Percentiles rank a stretch among this genome's conserved stretches.
Conservation (phyloP, 495 filamentous ascomycete species). For the Xylaria castorea region DNA sequence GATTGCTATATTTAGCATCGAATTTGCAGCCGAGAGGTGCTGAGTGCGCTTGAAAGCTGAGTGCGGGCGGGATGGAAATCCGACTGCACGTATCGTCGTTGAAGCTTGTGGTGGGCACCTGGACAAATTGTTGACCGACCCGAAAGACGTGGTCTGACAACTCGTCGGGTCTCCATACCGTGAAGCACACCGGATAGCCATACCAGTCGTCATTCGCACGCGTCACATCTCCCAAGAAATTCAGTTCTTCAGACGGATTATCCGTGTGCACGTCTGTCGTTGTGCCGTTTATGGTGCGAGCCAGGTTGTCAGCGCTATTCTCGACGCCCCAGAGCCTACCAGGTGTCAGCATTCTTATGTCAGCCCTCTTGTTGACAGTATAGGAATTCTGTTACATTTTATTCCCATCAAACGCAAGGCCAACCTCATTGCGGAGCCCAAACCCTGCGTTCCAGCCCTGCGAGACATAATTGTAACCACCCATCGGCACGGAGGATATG, state of each 20-base stretch:
- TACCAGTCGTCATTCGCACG: slow-evolving; percentile 57
- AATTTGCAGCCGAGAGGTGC: slow-evolving; percentile 70
- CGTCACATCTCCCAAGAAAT: slow-evolving; percentile 70
- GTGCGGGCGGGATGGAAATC: slow-evolving; percentile 50
- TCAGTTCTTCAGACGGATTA: slow-evolving; percentile 79
- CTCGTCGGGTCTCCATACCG: slow-evolving; percentile 62
- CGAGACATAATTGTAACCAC: slow-evolving; percentile 49
- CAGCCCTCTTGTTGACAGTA: not conserved
- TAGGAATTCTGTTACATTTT: slow-evolving; percentile 32
- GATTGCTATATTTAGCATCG: slow-evolving; percentile 32
- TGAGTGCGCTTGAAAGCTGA: slow-evolving; percentile 66
- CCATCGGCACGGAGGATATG: slow-evolving; percentile 46
- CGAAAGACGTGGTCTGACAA: slow-evolving; percentile 35
- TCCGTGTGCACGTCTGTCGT: slow-evolving; percentile 68
- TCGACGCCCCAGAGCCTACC: slow-evolving; percentile 71
- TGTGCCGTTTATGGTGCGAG: slow-evolving; percentile 44
- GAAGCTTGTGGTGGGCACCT: slow-evolving; percentile 31
- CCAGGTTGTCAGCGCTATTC: slow-evolving; percentile 72
- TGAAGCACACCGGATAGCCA: slow-evolving; percentile 75
- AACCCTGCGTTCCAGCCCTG: slow-evolving; percentile 69
- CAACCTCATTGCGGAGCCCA: slow-evolving; percentile 76
- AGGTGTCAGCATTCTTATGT: slow-evolving; percentile 54
- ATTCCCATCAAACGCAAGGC: slow-evolving; percentile 55
- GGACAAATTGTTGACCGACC: slow-evolving; percentile 50
- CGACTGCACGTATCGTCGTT: slow-evolving; percentile 56